A percentile compares a stretch with the other conserved stretches of the same genome.
Evolutionary conservation across 345 rosid genomes (phyloP).

Genomic region (Kandelia obovata): DNA sequence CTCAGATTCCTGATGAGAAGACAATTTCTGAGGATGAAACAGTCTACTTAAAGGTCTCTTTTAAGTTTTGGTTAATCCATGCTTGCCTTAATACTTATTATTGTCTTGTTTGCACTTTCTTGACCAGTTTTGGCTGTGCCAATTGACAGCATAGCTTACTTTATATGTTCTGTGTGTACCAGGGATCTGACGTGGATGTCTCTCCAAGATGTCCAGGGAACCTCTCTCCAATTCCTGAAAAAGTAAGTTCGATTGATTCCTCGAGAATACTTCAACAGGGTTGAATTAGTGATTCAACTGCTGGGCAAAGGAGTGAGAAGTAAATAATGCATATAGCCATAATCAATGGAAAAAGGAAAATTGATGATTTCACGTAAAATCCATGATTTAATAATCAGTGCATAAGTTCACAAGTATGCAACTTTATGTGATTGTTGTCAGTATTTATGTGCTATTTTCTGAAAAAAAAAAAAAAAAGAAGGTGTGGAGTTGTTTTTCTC

Average conservation of each 20-base stretch:
- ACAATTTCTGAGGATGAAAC: constrained; percentile 46
- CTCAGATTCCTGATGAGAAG: constrained; percentile 37
- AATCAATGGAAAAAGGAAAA: neutral
- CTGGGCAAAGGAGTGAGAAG: neutral
- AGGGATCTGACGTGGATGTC: constrained; percentile 32
- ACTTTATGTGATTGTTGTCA: no score
- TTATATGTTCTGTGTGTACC: constrained; percentile 11
- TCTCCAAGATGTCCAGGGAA: constrained; percentile 13
- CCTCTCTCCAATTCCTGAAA: constrained; percentile 29
- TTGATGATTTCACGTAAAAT: neutral
- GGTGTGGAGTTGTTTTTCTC: no score
- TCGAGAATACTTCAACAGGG: neutral
- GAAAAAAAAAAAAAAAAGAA: no score
- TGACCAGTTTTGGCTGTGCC: neutral
- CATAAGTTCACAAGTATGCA: neutral
- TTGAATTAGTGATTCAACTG: neutral
- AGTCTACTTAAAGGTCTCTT: constrained; percentile 38
- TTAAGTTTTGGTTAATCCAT: neutral
- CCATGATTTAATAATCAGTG: neutral
- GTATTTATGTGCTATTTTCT: no score
- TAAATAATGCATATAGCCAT: neutral
- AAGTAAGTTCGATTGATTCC: constrained; percentile 30
- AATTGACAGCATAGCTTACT: constrained; percentile 1
- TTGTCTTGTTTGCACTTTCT: neutral
- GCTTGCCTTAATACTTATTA: neutral